Percentiles rank a stretch among this genome's conserved stretches.
phyloP scores from a whole-genome alignment of 129 eudicot genomes.

The Arctium minus region DNA sequence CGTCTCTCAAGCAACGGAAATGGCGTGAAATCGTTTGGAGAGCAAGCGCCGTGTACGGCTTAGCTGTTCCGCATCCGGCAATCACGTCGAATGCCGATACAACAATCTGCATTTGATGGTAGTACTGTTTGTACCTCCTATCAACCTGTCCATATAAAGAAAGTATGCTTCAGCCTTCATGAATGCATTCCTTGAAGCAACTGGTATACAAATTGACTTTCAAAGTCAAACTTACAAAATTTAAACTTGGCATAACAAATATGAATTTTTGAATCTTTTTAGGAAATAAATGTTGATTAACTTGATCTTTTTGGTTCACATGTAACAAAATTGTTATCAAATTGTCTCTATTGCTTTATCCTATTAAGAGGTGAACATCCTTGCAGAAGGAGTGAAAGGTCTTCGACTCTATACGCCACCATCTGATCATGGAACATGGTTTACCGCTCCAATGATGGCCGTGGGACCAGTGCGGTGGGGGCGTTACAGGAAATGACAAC shows the following conservation, averaged over 20 bases:
- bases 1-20: slow-evolving; percentile 80
- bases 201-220: slow-evolving; percentile 16
- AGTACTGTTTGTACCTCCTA: slow-evolving; percentile 79
- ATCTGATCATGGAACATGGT: too few relatives aligned
- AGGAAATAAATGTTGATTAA: neutral
- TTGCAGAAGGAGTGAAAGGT: too few relatives aligned
- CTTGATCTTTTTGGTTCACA: neutral
- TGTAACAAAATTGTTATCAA: neutral
- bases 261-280: neutral
- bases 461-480: too few relatives aligned
- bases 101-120: slow-evolving; percentile 87
- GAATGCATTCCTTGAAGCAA: slow-evolving; percentile 10
- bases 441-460: too few relatives aligned
- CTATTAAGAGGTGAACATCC: too few relatives aligned
- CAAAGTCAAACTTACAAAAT: slow-evolving; percentile 6
- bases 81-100: slow-evolving; percentile 74
- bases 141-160: slow-evolving; percentile 51
- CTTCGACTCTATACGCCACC: too few relatives aligned
- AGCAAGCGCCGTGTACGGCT: slow-evolving; percentile 79
- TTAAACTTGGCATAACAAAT: neutral
- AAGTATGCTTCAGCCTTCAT: slow-evolving; percentile 10
- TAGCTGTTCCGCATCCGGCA: slow-evolving; percentile 78
- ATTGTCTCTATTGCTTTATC: too few relatives aligned
- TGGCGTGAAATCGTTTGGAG: slow-evolving; percentile 86
- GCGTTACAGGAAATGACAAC: too few relatives aligned